Conservation (phyloP, 225 moss, liverwort and hornwort species). For the Polytrichum formosum region DNA sequence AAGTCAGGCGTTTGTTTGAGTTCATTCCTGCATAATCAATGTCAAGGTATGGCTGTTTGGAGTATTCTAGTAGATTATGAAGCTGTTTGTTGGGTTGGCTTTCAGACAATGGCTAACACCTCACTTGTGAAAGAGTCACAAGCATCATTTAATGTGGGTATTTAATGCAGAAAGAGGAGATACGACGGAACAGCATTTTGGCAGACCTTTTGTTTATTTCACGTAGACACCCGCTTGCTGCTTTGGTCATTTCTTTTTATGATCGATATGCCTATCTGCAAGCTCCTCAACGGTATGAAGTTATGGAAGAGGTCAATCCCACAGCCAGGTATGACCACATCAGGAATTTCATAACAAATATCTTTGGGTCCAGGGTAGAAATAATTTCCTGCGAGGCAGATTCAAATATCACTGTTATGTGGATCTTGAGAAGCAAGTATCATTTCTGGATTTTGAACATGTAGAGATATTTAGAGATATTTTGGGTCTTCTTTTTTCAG, state of each 20-base stretch:
- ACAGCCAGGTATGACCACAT: constrained; percentile 45
- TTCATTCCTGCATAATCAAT: too few species aligned
- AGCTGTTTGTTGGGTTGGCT: neutral
- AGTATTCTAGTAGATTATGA: neutral
- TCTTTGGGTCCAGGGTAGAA: too few species aligned
- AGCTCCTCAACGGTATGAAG: constrained; percentile 49
- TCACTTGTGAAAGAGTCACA: neutral
- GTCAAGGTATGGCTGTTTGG: neutral
- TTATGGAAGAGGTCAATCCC: constrained; percentile 63
- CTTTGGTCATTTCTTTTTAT: constrained; percentile 68
- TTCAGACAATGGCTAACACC: neutral
- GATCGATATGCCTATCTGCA: constrained; percentile 62
- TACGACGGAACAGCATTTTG: constrained; percentile 69
- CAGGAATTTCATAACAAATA: neutral
- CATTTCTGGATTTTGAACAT: too few species aligned
- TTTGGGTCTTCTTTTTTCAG: too few species aligned
- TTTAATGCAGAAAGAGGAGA: constrained; percentile 61
- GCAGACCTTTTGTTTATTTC: constrained; percentile 77
- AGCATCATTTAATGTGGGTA: neutral
- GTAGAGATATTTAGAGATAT: too few species aligned
- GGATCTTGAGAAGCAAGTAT: too few species aligned
- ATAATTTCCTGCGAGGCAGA: too few species aligned
- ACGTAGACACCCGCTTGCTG: constrained; percentile 63
- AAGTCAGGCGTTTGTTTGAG: neutral
- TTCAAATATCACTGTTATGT: too few species aligned